These are phyloP conservation scores for Nitzschia sp. DNA, from an alignment of 108 stramenopile species.

Conservation along the genomic window DNA sequence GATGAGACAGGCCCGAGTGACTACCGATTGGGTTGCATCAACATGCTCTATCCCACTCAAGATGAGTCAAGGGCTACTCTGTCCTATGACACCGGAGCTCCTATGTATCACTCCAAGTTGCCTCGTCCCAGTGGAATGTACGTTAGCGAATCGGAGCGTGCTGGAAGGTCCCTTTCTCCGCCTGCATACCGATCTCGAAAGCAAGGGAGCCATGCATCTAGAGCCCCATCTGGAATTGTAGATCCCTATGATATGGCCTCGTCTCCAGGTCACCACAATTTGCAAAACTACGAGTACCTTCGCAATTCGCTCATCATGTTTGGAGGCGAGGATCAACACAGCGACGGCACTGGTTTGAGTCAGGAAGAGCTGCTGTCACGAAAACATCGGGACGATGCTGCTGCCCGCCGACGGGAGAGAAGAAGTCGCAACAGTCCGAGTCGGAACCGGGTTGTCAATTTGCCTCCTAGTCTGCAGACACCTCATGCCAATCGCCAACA, in stretches of 20 bases:
- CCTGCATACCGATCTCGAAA: not conserved
- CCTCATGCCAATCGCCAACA: conserved; percentile 13
- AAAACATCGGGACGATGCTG: conserved; percentile 22
- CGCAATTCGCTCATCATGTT: conserved; percentile 23
- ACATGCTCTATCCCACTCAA: conserved; percentile 9
- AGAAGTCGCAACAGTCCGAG: not conserved
- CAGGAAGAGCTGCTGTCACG: conserved; percentile 27
- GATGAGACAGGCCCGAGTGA: not conserved
- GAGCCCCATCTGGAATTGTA: conserved; percentile 2
- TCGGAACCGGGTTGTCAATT: conserved; percentile 14
- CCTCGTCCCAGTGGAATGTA: not conserved
- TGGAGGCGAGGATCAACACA: conserved; percentile 26
- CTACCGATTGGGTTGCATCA: conserved; percentile 1
- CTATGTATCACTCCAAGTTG: conserved; percentile 4
- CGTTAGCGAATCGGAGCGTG: not conserved
- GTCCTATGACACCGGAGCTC: not conserved
- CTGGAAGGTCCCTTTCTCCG: conserved; percentile 2
- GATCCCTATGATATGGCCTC: conserved; percentile 4
- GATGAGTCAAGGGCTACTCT: conserved; percentile 3
- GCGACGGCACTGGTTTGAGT: conserved; percentile 25
- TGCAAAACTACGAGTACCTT: conserved; percentile 18
- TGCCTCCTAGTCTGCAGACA: conserved; percentile 19
- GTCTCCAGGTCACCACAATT: not conserved
- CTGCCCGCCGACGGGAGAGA: conserved; percentile 12
- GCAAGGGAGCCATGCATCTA: not conserved